Evolutionary conservation across 345 rosid genomes (phyloP), one percentile per base, ranked within the genome.

Genomic region (Eutrema heterophyllum): DNA sequence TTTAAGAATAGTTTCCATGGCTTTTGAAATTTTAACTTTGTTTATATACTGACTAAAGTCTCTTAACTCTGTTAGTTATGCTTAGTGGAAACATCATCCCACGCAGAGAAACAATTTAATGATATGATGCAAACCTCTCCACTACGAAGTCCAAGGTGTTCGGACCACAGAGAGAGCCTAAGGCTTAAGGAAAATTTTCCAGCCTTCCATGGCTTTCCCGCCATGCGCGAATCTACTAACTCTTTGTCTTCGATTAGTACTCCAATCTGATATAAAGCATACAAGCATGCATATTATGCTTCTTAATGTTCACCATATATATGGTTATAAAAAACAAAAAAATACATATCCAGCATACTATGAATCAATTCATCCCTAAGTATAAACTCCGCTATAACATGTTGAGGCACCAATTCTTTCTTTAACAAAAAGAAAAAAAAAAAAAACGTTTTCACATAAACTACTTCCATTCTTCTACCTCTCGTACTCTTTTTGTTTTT

Each of bases 181-280:
- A 95, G 98, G 78, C 94, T 89, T 70, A 68, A 61, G 65, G 94
- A 52, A 79, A 92, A 90, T 59, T 82, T 92, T 73, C 99, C 99
- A 72, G 99, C 97, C 76, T 90, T 89, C 99, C 98, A 87, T 48
- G 97, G 94, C 55, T 84, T 84, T 71, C 97, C 99, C 73, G 89
- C 96, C 98, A 95, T 92, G 71, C 61, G 78, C 1, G 99, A 95
- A 80, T 87, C 88, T 60, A 95, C 86, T 0, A 84, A 74, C 67
- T 90, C 99, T 77, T 82, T 90, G 85, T 95, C 99, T 82, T 95
- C 98, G 2, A 92, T 88, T 48, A 95, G 83, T 65, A 90, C 85
- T 16, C 86, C 98, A 70, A 95, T 92, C 99, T 95, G 85, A 80
- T 75, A 72, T 32, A 75, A 70, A 16, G 67, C 54, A 74, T 4